Percentiles rank a stretch among this genome's conserved stretches.
phyloP scores from a whole-genome alignment of 1,284 basidiomycete species.

The Moesziomyces parantarcticus region DNA sequence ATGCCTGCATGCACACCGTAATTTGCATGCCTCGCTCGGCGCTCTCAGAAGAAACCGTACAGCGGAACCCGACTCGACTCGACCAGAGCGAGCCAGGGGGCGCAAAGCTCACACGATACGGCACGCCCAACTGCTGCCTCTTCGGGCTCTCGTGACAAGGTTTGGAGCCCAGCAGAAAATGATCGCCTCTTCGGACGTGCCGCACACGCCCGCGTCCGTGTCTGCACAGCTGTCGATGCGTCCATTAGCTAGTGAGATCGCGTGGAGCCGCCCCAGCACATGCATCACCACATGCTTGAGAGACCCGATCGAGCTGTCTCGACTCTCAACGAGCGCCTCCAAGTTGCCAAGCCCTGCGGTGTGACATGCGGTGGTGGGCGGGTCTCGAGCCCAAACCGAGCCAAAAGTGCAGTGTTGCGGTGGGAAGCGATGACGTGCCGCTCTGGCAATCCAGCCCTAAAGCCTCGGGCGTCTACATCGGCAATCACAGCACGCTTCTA shows the following conservation, averaged over 20 bases:
- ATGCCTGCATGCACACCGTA: not conserved
- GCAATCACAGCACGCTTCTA: not conserved
- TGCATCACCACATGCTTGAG: too few relatives aligned
- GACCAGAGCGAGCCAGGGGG: not conserved
- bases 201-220: too few relatives aligned
- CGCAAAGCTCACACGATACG: not conserved
- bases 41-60: conserved; percentile 2
- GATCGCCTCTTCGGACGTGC: too few relatives aligned
- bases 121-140: not conserved
- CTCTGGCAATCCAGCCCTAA: not conserved
- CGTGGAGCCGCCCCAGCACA: too few relatives aligned
- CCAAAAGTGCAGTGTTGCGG: too few relatives aligned
- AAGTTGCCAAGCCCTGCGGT: not conserved
- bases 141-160: not conserved
- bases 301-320: too few relatives aligned
- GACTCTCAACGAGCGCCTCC: too few relatives aligned
- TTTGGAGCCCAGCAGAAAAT: not conserved
- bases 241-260: too few relatives aligned
- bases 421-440: not conserved
- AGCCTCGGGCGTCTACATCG: not conserved
- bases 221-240: too few relatives aligned
- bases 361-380: not conserved
- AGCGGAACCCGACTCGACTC: conserved; percentile 10
- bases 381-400: not conserved
- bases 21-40: conserved; percentile 11